phyloP scores from a whole-genome alignment of 208 protist species.

The Trypanosoma avium region DNA sequence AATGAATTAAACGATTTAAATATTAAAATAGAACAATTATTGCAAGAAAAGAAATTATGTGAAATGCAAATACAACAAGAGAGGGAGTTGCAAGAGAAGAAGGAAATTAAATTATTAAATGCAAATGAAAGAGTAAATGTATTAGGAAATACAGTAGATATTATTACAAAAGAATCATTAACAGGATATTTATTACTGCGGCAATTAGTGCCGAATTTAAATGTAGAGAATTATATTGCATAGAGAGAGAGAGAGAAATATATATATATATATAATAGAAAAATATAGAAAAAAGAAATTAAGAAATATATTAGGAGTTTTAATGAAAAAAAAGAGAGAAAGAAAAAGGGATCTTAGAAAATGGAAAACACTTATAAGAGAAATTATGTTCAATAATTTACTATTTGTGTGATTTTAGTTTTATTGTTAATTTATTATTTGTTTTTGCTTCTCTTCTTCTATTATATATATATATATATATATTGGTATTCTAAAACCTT shows the following conservation, averaged over 20 bases:
- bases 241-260: constrained; percentile 13
- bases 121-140: constrained; percentile 59
- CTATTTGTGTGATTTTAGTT: too few species aligned
- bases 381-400: too few species aligned
- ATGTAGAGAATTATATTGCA: constrained; percentile 77
- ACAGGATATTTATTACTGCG: constrained; percentile 56
- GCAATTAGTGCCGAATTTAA: constrained; percentile 72
- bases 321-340: too few species aligned
- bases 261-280: too few species aligned
- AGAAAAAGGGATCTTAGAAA: too few species aligned
- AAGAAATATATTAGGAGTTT: too few species aligned
- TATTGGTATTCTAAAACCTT: too few species aligned
- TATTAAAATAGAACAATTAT: constrained; percentile 45
- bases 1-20: constrained; percentile 64
- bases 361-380: too few species aligned
- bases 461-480: too few species aligned
- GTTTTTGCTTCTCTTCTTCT: too few species aligned
- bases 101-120: constrained; percentile 49
- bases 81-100: constrained; percentile 28
- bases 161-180: constrained; percentile 53
- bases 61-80: constrained; percentile 62
- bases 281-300: too few species aligned
- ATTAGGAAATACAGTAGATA: constrained; percentile 64
- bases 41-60: constrained; percentile 63
- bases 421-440: too few species aligned